Evolutionary conservation across 805 yeast genomes (phyloP).

Genomic region (Limtongia smithiae): DNA sequence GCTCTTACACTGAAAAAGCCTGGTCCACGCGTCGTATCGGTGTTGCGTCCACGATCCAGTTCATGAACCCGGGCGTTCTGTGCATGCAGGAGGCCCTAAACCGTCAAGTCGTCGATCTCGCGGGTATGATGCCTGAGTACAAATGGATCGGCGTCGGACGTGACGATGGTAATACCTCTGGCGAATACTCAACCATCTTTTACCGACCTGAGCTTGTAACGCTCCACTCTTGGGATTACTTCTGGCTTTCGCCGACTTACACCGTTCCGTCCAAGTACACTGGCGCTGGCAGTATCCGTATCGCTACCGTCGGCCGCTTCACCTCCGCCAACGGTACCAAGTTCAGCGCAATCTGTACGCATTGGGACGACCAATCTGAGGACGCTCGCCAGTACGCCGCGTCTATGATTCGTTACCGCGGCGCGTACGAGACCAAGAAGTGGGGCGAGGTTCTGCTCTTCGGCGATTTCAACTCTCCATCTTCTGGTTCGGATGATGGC

Average conservation of each 20-base stretch:
- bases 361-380: constrained; percentile 16
- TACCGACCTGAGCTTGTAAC: neutral
- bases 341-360: constrained; percentile 4
- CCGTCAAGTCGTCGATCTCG: constrained; percentile 2
- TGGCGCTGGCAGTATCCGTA: constrained; percentile 8
- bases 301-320: constrained; percentile 3
- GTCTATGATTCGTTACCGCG: constrained; percentile 7
- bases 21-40: constrained; percentile 7
- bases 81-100: constrained; percentile 8
- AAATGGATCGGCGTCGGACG: constrained; percentile 9
- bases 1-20: neutral
- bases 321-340: neutral
- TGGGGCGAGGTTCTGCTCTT: constrained; percentile 4
- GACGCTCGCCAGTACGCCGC: constrained; percentile 9
- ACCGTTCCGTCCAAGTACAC: constrained; percentile 5
- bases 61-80: constrained; percentile 1
- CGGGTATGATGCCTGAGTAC: neutral
- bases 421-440: constrained; percentile 8
- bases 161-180: constrained; percentile 3
- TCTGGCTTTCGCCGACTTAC: constrained; percentile 8
- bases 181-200: constrained; percentile 6
- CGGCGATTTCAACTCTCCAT: constrained; percentile 14
- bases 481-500: constrained; percentile 4
- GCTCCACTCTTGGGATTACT: neutral
- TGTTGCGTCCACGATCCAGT: constrained; percentile 3